Base-by-base conservation (phyloP, 2,329 filamentous ascomycete species). In the Akanthomyces lecanii region DNA sequence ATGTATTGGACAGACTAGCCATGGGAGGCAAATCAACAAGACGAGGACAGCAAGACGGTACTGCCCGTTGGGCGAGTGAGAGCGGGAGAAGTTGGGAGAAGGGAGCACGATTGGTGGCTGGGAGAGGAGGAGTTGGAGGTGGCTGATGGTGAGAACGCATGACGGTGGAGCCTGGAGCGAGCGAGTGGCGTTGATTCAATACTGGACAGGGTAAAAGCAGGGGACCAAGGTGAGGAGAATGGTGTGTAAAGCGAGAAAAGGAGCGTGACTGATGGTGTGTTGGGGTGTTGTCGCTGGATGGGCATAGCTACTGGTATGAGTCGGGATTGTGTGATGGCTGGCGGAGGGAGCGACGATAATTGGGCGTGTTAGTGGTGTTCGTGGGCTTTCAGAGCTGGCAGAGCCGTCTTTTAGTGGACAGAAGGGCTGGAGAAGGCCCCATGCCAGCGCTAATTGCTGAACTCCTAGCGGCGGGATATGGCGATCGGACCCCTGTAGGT, bases 401-500 rank as follows among this genome's bases (percentile, higher is more conserved):
- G 21, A 25, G 36, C 45, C 7, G 18, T n/a, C n/a, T 11, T 60
- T 28, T 56, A 62, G 59, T 55, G 59, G 58, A 61, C 38, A 36
- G 21, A n/a, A 10, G 36, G 3, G 50, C 58, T 52, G 38, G 38
- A 53, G 21, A 23, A 25, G 18, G 55, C 55, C 55, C 55, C 55
- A 47, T 60, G 57, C 47, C 47, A 53, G 48, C 40, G 42, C 40
- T 51, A 47, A 25, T 36, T 47, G 58, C 44, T 33, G 33, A 38
- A 11, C 18, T 57, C 28, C 51, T 63, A 61, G 62, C 62, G 62
- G 56, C 62, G 56, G 62, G 62, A 50, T 33, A 61, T 21, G 55
- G 42, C 62, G 62, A 64, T 62, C 63, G 48, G 44, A 64, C 58
- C 63, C 63, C 58, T 61, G 63, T 21, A 40, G 14, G 11, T 36